A percentile compares a stretch with the other conserved stretches of the same genome.
phyloP scores from a whole-genome alignment of 306 rosid genomes.

The Biancaea sappan region DNA sequence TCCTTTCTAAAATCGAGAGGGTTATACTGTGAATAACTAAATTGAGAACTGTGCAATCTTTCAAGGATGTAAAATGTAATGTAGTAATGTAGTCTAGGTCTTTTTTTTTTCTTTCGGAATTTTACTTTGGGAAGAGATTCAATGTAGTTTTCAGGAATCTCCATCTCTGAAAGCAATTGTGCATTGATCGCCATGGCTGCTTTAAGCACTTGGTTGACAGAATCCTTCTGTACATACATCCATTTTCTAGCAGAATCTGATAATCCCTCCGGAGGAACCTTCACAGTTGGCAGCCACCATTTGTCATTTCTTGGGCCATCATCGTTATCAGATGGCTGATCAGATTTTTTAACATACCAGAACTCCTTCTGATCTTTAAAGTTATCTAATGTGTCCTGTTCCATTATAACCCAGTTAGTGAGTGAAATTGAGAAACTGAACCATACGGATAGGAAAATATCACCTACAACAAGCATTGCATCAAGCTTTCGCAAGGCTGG shows the following conservation, averaged over 20 bases:
- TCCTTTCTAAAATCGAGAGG: no score
- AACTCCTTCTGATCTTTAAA: constrained; percentile 71
- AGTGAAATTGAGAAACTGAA: neutral
- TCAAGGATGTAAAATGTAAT: no score
- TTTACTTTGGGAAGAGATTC: constrained; percentile 74
- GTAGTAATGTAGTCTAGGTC: no score
- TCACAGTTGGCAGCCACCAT: constrained; percentile 90
- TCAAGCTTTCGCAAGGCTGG: constrained; percentile 90
- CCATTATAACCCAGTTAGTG: constrained; percentile 32
- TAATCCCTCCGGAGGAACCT: constrained; percentile 69
- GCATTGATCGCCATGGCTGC: constrained; percentile 99
- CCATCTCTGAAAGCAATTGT: constrained; percentile 75
- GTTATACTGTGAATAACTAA: neutral
- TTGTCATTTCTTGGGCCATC: constrained; percentile 61
- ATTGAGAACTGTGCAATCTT: no score
- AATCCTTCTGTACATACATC: constrained; percentile 68
- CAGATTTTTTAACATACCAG: constrained; percentile 70
- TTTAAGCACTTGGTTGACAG: constrained; percentile 77
- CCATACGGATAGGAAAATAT: constrained; percentile 6
- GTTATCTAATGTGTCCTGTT: constrained; percentile 68
- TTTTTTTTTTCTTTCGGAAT: neutral
- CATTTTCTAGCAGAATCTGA: constrained; percentile 69
- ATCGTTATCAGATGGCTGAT: constrained; percentile 45
- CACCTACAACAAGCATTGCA: constrained; percentile 82
- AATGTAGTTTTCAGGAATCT: constrained; percentile 73